A percentile compares a stretch with the other conserved stretches of the same genome.
These are phyloP conservation scores for Bipolaris bicolor DNA, from an alignment of 2,329 filamentous ascomycete genomes.

Conservation along the genomic window DNA sequence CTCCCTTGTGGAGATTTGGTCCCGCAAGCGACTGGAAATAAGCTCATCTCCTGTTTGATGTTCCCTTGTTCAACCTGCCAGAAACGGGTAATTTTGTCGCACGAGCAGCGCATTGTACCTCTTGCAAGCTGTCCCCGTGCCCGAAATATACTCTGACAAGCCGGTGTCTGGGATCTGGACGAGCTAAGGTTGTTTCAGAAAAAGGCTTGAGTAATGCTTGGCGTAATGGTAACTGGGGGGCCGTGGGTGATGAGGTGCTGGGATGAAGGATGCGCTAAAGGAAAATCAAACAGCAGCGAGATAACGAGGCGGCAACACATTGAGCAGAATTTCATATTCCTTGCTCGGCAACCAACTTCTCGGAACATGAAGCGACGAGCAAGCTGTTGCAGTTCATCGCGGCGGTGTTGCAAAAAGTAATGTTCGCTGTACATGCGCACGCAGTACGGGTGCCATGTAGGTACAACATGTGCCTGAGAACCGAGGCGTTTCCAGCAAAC, in stretches of 20 bases:
- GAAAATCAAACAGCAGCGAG: constrained; percentile 44
- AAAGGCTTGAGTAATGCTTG: constrained; percentile 22
- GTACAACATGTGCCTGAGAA: neutral
- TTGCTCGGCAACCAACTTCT: neutral
- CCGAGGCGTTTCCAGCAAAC: constrained; percentile 2
- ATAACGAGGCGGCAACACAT: constrained; percentile 32
- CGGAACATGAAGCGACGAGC: neutral
- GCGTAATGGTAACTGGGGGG: constrained; percentile 13
- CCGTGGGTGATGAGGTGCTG: constrained; percentile 16
- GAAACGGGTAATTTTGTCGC: neutral
- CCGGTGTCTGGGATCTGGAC: constrained; percentile 6
- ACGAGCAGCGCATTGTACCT: constrained; percentile 10
- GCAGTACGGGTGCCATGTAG: neutral
- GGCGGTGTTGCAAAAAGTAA: neutral
- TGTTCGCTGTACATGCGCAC: neutral
- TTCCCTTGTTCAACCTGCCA: constrained; percentile 1
- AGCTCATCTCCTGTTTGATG: constrained; percentile 22
- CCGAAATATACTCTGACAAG: neutral
- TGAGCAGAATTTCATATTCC: constrained; percentile 2
- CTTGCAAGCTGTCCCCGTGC: neutral
- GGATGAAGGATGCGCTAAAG: constrained; percentile 30
- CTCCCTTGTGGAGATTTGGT: constrained; percentile 29
- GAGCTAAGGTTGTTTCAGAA: constrained; percentile 21
- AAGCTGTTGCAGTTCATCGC: neutral
- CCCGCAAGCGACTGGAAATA: constrained; percentile 19